These are phyloP conservation scores for Elongisporangium prolatum DNA, from an alignment of 352 stramenopile species.

Conservation along the genomic window DNA sequence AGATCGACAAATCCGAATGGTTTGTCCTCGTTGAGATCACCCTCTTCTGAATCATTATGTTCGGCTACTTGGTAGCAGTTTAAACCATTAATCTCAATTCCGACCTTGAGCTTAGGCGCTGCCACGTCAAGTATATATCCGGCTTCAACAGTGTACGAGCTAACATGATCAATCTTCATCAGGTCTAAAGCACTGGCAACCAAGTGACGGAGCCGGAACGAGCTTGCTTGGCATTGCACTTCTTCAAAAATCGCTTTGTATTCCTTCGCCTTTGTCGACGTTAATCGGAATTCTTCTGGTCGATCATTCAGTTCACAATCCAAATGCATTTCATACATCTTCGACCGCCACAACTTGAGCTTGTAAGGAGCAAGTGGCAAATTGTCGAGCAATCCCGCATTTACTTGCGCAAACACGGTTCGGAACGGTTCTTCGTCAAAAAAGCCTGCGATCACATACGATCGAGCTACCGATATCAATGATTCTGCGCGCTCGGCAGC, in stretches of 20 bases:
- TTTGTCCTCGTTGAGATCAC: slow-evolving; percentile 19
- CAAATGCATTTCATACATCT: slow-evolving; percentile 65
- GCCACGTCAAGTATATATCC: slow-evolving; percentile 62
- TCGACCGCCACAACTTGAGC: slow-evolving; percentile 28
- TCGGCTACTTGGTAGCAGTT: slow-evolving; percentile 46
- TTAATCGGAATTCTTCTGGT: slow-evolving; percentile 27
- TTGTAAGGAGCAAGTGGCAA: slow-evolving; percentile 25
- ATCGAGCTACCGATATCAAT: slow-evolving; percentile 39
- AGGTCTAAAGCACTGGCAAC: slow-evolving; percentile 50
- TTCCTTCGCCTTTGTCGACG: slow-evolving; percentile 17
- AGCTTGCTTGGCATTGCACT: slow-evolving; percentile 34
- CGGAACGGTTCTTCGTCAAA: slow-evolving; percentile 53
- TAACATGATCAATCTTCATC: slow-evolving; percentile 40
- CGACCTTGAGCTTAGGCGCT: slow-evolving; percentile 42
- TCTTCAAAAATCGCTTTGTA: slow-evolving; percentile 41
- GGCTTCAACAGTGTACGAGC: slow-evolving; percentile 18
- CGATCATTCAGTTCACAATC: slow-evolving; percentile 40
- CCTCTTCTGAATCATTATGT: slow-evolving; percentile 7
- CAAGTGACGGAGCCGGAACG: slow-evolving; percentile 54
- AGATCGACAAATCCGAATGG: slow-evolving; percentile 53
- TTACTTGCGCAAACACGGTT: slow-evolving; percentile 35
- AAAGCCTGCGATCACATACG: slow-evolving; percentile 42
- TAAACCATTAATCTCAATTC: slow-evolving; percentile 56
- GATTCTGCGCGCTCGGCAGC: slow-evolving; percentile 15
- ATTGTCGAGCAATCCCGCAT: slow-evolving; percentile 33